phyloP scores from a whole-genome alignment of 148 eudicot genomes.

The Fagopyrum tataricum region DNA sequence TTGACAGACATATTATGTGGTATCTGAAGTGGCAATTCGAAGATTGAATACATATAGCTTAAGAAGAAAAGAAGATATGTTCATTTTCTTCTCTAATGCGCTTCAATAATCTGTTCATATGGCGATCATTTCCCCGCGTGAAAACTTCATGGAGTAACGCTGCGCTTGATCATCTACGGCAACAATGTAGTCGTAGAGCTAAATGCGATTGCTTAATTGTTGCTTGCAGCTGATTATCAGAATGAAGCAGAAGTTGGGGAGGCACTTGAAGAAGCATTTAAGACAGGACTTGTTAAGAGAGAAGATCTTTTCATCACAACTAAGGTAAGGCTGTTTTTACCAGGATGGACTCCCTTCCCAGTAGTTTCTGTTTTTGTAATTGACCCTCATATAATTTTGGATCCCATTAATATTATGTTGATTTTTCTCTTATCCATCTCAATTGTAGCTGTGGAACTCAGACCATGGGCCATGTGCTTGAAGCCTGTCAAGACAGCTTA shows the following conservation, averaged over 20 bases:
- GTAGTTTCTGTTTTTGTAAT: background rate
- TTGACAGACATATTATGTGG: background rate
- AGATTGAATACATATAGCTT: too few species aligned
- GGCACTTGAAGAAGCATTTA: slow-evolving; percentile 81
- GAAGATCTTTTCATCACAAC: slow-evolving; percentile 92
- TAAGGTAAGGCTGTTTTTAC: slow-evolving; percentile 38
- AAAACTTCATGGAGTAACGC: background rate
- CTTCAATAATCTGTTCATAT: background rate
- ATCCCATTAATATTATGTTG: background rate
- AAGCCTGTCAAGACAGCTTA: slow-evolving; percentile 86
- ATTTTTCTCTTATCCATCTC: background rate
- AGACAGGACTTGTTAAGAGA: slow-evolving; percentile 73
- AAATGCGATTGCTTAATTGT: slow-evolving; percentile 7
- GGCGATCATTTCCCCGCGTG: background rate
- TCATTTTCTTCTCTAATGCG: background rate
- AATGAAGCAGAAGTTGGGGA: slow-evolving; percentile 94
- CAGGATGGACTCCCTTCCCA: background rate
- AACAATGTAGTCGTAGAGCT: too few species aligned
- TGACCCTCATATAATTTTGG: background rate
- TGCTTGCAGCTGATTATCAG: slow-evolving; percentile 71
- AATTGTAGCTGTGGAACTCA: slow-evolving; percentile 86
- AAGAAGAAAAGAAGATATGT: background rate
- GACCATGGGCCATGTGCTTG: slow-evolving; percentile 92
- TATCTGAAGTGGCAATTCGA: too few species aligned
- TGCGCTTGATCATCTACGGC: too few species aligned